Evolutionary conservation across 768 basidiomycete species (phyloP), one percentile per base, ranked within the genome.

Genomic region (Rhodosporidiobolus odoratus): DNA sequence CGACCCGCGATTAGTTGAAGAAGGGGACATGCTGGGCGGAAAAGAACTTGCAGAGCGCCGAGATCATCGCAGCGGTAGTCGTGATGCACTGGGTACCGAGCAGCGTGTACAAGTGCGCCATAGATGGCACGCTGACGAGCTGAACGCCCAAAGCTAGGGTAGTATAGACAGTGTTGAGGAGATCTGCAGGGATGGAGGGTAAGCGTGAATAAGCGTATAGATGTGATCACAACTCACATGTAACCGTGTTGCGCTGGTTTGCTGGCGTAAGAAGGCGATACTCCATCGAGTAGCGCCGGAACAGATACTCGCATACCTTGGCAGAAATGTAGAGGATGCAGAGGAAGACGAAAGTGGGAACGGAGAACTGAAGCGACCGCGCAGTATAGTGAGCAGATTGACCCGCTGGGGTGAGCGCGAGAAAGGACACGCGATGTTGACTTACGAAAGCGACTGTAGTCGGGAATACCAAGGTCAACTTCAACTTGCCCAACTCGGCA

Each of bases 241-340:
- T 61, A 40, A 61, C 59, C 8, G 45, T 47, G 41, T 61, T 61
- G 43, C 59, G 59, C 45, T 48, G 43, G 34, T 61, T 61, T 3
- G 59, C 45, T 0, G 43, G 43, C n/a, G 59, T 41, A 8, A 61
- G 32, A 9, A 25, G 3, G 30, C 30, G 15, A 45, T 47, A 61
- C 32, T 34, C 32, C 7, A 3, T 12, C 15, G 43, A 23, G 45
- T 15, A 48, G 32, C 41, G 41, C 30, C 4, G 13, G 21, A 61
- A 23, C 12, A 30, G 5, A 6, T 2, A 12, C 45, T 61, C 59
- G 45, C 10, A 21, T 2, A 32, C 21, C 34, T 61, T 61, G 45
- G 59, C 59, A 13, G 17, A 23, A 16, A 61, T 2, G 45, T 61
- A 61, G 23, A 61, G 45, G 32, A 47, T 4, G 43, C 34, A 3